These are phyloP conservation scores for Golovinomyces cichoracearum DNA, from an alignment of 2,329 filamentous ascomycete species.

Conservation along the genomic window DNA sequence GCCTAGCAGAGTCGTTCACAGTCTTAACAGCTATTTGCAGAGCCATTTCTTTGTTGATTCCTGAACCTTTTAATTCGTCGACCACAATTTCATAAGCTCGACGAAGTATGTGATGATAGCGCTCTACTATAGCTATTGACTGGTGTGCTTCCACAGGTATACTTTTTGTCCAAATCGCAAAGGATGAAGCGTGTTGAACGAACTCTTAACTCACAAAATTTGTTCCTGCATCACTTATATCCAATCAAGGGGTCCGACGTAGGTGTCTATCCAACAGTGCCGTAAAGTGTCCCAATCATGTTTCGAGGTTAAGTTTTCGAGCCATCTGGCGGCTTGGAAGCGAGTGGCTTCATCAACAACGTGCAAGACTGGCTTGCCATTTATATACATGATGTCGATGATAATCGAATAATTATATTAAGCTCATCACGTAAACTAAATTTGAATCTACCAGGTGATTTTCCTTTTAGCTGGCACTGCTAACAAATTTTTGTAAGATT, in stretches of 20 bases:
- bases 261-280: constrained; percentile 2
- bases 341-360: constrained; percentile 1
- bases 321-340: constrained; percentile 2
- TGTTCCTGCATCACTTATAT: background rate
- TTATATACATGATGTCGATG: constrained; percentile 3
- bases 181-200: background rate
- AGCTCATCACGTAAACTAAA: background rate
- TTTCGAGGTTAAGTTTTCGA: background rate
- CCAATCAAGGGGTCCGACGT: constrained; percentile 1
- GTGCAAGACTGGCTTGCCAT: constrained; percentile 1
- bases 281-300: constrained; percentile 1
- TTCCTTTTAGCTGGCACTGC: background rate
- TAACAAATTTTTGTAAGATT: background rate
- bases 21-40: constrained; percentile 5
- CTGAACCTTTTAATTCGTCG: background rate
- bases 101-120: background rate
- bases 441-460: background rate
- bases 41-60: constrained; percentile 1
- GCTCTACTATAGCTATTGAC: constrained; percentile 1
- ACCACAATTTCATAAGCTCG: too few species aligned
- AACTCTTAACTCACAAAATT: constrained; percentile 3
- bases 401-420: constrained; percentile 2
- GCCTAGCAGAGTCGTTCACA: constrained; percentile 3
- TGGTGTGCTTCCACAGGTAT: background rate
- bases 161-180: background rate